Percentiles rank a stretch among this genome's conserved stretches.
Evolutionary conservation across 1,284 basidiomycete species (phyloP).

Genomic region (Puccinia sorghi): DNA sequence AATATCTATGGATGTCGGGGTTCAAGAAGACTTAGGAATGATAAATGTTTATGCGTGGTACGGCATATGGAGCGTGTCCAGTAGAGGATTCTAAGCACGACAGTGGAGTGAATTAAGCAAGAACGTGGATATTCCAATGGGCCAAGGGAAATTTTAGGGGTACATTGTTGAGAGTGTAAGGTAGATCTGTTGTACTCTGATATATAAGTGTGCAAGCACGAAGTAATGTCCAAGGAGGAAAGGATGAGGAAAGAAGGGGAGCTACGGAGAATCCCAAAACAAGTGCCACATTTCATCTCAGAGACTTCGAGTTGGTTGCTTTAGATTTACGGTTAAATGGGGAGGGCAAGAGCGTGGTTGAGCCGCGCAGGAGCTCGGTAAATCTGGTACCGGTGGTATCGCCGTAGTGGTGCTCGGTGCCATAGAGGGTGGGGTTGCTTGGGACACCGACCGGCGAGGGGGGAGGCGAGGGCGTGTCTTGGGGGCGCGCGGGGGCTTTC

Average conservation of each 20-base stretch:
- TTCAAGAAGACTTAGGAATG: neutral
- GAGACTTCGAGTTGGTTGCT: neutral
- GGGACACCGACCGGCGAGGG: neutral
- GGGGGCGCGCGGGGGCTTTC: neutral
- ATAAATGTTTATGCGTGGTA: neutral
- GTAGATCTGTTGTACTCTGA: neutral
- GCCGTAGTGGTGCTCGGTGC: conserved; percentile 30
- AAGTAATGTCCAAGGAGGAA: neutral
- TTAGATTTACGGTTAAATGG: neutral
- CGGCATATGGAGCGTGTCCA: too few species aligned
- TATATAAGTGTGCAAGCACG: neutral
- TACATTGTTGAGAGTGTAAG: neutral
- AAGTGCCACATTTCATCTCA: neutral
- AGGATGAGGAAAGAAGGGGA: neutral
- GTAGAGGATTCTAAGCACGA: too few species aligned
- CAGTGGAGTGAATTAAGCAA: neutral
- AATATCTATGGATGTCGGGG: neutral
- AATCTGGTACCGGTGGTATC: conserved; percentile 11
- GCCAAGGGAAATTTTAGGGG: neutral
- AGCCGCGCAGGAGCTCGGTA: neutral
- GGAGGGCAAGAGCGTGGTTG: conserved; percentile 21
- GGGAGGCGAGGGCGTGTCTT: neutral
- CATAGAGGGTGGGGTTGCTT: conserved; percentile 36
- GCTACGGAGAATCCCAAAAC: too few species aligned
- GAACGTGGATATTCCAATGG: neutral